Base-by-base conservation (phyloP, 108 stramenopile genomes). In the Conticribra guillardii region DNA sequence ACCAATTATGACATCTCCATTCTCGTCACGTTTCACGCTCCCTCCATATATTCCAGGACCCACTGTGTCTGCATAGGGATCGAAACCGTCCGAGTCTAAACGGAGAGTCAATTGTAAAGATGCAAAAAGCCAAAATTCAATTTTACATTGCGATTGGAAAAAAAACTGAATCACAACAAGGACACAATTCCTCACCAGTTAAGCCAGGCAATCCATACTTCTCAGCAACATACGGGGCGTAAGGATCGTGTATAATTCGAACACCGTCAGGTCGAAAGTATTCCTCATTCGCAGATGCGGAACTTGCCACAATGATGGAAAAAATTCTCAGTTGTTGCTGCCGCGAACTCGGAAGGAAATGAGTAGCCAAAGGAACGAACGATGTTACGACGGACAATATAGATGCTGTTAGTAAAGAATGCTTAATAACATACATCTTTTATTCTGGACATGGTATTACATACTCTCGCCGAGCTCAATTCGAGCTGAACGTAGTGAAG, bases 11-110 rank as follows among this genome's bases (percentile, higher is more conserved):
- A 84, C 34, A 1, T 74, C 48, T 3, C 86, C 86, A 0, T 70
- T 56, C 8, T 18, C 41, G 46, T 86, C 76, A 0, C 85, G 73
- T 58, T 83, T 54, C 22, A 90, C 87, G 53, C 48, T 62, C 11
- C 89, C 89, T 18, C 86, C 85, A 71, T 90, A 90, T 34, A 90
- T 90, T 23, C 87, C 85, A 21, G 89, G 76, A 0, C 89, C 87
- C 17, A 87, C 89, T 4, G 83, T 83, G 51, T 90, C 89, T 0
- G 83, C 81, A 58, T 84, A 86, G 2, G 86, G 83, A 54, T 90
- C 89, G 59, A 87, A 90, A 15, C 89, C 89, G 21, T 86, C 86
- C 8, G 37, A 11, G 11, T 41, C 37, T 41, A 9, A 5, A 41
- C 37, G 11, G 8, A 41, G 5, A 9, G 11, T 41, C 37, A 11